phyloP scores from a whole-genome alignment of 1,139 yeast species.

The Candida smagusa region DNA sequence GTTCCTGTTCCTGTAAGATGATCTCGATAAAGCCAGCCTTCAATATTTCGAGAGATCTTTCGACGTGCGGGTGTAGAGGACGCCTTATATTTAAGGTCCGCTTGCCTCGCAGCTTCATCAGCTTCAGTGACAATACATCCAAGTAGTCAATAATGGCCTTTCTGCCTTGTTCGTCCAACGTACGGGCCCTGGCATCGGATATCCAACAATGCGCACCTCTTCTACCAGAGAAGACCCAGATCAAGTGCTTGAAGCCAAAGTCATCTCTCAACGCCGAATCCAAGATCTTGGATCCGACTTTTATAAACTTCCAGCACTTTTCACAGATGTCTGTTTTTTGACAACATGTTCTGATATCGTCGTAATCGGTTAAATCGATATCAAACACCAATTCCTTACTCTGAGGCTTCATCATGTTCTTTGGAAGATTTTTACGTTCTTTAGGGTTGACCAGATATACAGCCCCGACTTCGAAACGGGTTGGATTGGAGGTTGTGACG shows the following conservation, averaged over 20 bases:
- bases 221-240: constrained; percentile 98
- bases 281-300: constrained; percentile 78
- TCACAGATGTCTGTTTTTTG: constrained; percentile 77
- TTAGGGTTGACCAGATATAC: constrained; percentile 83
- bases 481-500: constrained; percentile 72
- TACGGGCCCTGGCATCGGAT: constrained; percentile 79
- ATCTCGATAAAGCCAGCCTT: constrained; percentile 61
- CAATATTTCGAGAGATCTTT: constrained; percentile 68
- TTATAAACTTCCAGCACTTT: constrained; percentile 92
- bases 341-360: constrained; percentile 91
- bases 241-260: constrained; percentile 80
- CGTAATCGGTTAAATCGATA: constrained; percentile 97
- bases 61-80: constrained; percentile 88
- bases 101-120: constrained; percentile 30
- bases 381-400: constrained; percentile 90
- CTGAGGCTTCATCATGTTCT: constrained; percentile 74
- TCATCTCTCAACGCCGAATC: constrained; percentile 75
- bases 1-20: constrained; percentile 79
- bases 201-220: constrained; percentile 99
- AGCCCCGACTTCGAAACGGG: constrained; percentile 95
- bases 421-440: constrained; percentile 76
- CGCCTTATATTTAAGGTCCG: constrained; percentile 55
- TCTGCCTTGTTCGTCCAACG: constrained; percentile 68
- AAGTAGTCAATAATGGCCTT: constrained; percentile 79
- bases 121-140: constrained; percentile 64